Conservation (phyloP, 2,329 filamentous ascomycete species). For the Aureobasidium namibiae region DNA sequence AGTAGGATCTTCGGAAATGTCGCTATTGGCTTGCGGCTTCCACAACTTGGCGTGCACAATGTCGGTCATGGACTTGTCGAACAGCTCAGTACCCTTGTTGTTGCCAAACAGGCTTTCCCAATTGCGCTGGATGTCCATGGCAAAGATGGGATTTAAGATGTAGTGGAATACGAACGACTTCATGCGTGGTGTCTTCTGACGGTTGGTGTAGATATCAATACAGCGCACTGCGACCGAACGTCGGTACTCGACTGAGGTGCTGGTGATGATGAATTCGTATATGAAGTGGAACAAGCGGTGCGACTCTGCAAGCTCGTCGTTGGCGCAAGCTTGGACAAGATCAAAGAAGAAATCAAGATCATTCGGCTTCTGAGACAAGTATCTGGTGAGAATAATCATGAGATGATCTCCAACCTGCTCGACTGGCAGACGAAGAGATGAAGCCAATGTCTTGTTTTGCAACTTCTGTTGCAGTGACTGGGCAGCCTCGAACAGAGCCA, state of each 20-base stretch:
- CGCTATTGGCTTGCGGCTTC: conserved; percentile 72
- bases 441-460: conserved; percentile 58
- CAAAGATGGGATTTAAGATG: conserved; percentile 90
- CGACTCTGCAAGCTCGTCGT: conserved; percentile 70
- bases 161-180: conserved; percentile 91
- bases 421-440: conserved; percentile 69
- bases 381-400: conserved; percentile 74
- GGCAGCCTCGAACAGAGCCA: conserved; percentile 53
- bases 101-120: conserved; percentile 51
- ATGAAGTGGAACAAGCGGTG: conserved; percentile 74
- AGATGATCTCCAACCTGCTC: conserved; percentile 85
- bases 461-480: conserved; percentile 72
- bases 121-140: conserved; percentile 87
- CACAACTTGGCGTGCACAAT: conserved; percentile 87
- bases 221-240: conserved; percentile 74
- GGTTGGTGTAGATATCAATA: conserved; percentile 77
- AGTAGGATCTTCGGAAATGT: conserved; percentile 71
- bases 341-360: conserved; percentile 69
- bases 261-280: conserved; percentile 76
- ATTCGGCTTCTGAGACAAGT: conserved; percentile 61
- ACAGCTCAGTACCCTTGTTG: conserved; percentile 58
- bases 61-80: conserved; percentile 82
- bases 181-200: conserved; percentile 71
- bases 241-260: conserved; percentile 77
- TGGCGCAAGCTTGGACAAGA: conserved; percentile 74